These are phyloP conservation scores for Fusarium gaditjirri DNA, from an alignment of 2,329 filamentous ascomycete genomes.

Conservation along the genomic window DNA sequence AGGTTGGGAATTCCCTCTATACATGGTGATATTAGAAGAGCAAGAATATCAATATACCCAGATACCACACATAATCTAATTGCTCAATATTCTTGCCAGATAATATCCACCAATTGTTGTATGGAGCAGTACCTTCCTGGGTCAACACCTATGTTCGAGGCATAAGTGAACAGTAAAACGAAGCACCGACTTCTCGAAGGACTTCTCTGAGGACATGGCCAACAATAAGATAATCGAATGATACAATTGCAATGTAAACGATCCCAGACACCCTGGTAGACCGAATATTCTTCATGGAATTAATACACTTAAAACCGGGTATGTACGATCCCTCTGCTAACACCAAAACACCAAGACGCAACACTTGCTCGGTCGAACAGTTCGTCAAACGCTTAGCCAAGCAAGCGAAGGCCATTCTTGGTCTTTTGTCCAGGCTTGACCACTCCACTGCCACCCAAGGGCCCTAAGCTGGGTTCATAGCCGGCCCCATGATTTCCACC, in stretches of 20 bases:
- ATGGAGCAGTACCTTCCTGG: background rate
- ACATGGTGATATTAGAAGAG: constrained; percentile 9
- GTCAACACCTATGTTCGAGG: background rate
- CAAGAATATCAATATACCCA: constrained; percentile 36
- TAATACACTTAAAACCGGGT: constrained; percentile 2
- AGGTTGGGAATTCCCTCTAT: background rate
- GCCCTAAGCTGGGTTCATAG: constrained; percentile 64
- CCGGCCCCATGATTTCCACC: constrained; percentile 46
- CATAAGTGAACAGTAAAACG: background rate
- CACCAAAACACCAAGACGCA: constrained; percentile 33
- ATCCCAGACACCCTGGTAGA: background rate
- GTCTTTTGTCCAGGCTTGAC: constrained; percentile 73
- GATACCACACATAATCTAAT: constrained; percentile 21
- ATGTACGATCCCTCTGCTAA: constrained; percentile 24
- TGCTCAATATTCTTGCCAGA: background rate
- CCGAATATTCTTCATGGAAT: background rate
- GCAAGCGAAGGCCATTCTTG: constrained; percentile 71
- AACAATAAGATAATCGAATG: background rate
- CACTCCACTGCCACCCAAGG: constrained; percentile 62
- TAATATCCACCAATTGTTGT: background rate
- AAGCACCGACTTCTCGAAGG: background rate
- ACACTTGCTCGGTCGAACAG: background rate
- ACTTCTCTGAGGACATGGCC: background rate
- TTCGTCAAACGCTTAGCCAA: constrained; percentile 57
- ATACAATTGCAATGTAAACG: background rate